Base-by-base conservation (phyloP, 1,284 basidiomycete species). In the Cutaneotrichosporon mucoides region DNA sequence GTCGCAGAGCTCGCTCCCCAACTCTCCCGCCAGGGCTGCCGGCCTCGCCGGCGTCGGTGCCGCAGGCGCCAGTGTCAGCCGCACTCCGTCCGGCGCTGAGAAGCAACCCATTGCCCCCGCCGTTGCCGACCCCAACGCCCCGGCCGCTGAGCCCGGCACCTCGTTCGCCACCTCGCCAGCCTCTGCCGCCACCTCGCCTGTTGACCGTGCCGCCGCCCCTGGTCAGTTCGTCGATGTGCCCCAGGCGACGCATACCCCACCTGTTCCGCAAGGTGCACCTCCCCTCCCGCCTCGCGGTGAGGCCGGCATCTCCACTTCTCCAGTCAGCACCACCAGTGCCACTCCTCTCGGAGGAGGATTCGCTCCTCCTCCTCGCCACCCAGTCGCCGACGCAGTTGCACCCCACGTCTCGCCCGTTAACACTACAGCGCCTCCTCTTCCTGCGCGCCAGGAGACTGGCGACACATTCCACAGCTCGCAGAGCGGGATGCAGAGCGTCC, bases 51-150 rank as follows among this genome's bases (percentile, higher is more conserved):
- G 47, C 47, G 47, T 49, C 38, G 45, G n/a, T 24, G 48, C 34
- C 13, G 57, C 54, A 13, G 60, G 52, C 7, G 54, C 42, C 12
- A 57, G 56, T 46, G 46, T 33, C 7, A 46, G 47, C 13, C 40
- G 48, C 34, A 38, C 48, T 38, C 41, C 24, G 15, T 49, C 37
- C 42, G 43, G 33, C 3, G 33, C 47, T 6, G 46, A 40, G 38
- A 8, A 44, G 44, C 16, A 24, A n/a, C n/a, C 45, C 9, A 24
- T 24, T 24, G 46, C 43, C 33, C 16, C 13, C 16, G 46, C 4
- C 46, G 36, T 34, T 16, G 45, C 54, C 47, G 35, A 49, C 34
- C 47, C 47, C 33, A 15, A n/a, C 15, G 44, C 44, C 9, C n/a
- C 44, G 7, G n/a, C 44, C 11, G 44, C 44, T 24, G 24, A 24